Evolutionary conservation across 2,329 filamentous ascomycete species (phyloP).

Genomic region (Botryotinia globosa): DNA sequence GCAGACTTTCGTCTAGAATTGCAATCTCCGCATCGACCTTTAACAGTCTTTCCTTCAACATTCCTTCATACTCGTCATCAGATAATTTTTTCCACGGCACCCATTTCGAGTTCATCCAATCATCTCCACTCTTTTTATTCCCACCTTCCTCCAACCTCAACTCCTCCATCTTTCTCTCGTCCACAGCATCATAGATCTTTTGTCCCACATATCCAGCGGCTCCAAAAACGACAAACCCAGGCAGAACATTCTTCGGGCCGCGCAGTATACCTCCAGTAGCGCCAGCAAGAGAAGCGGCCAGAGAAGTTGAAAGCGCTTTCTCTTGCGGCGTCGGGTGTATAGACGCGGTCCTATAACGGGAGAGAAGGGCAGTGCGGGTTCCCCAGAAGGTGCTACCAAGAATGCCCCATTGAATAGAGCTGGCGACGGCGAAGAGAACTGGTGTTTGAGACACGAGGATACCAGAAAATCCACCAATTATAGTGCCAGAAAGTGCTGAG

Average conservation of each 20-base stretch:
- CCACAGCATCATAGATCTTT: constrained; percentile 50
- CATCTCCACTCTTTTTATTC: constrained; percentile 34
- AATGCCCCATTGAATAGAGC: constrained; percentile 77
- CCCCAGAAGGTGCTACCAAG: constrained; percentile 76
- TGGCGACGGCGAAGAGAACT: constrained; percentile 67
- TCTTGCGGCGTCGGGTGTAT: constrained; percentile 51
- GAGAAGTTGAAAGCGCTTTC: constrained; percentile 62
- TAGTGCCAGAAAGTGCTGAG: constrained; percentile 48
- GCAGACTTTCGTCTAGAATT: constrained; percentile 73
- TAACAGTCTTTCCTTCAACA: constrained; percentile 69
- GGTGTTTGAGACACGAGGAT: constrained; percentile 67
- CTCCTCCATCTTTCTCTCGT: constrained; percentile 38
- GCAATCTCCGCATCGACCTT: constrained; percentile 74
- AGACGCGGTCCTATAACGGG: constrained; percentile 41
- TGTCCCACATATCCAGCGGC: constrained; percentile 58
- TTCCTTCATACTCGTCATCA: constrained; percentile 68
- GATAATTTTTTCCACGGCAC: constrained; percentile 68
- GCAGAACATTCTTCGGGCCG: constrained; percentile 53
- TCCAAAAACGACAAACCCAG: constrained; percentile 58
- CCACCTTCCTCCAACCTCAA: constrained; percentile 36
- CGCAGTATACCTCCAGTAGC: constrained; percentile 58
- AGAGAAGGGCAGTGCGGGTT: constrained; percentile 44
- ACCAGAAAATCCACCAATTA: constrained; percentile 67
- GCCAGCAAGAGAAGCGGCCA: constrained; percentile 71
- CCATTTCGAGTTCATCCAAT: constrained; percentile 59